Evolutionary conservation across 2,329 filamentous ascomycete species (phyloP), one percentile per base, ranked within the genome.

Genomic region (Stagonosporopsis cucurbitacearum): DNA sequence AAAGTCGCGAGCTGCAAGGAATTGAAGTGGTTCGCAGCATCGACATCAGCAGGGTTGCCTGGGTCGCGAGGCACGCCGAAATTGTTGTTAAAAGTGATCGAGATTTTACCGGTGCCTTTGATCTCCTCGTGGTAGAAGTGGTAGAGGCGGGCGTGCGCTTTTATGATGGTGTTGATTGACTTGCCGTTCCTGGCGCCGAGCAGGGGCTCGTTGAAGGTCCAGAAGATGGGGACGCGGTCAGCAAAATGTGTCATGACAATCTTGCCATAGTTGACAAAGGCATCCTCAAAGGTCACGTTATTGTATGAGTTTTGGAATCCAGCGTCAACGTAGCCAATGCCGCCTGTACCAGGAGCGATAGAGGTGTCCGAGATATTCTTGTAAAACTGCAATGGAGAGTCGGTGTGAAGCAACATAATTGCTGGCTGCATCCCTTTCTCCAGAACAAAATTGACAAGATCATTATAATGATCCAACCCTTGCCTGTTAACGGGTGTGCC

Each of bases 51-150:
- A 4, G 75, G 55, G 30, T 76, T 77, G 68, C 75, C 52, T 4
- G 70, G 69, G 37, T 76, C 60, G n/a, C 64, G 69, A 4, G 75
- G 74, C 3, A 75, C 66, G 7, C 70, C 74, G 28, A 75, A 69
- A 57, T 75, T 76, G 58, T 75, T 68, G 59, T 78, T 80, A 54
- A 82, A 76, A 63, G 83, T 84, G 55, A 84, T 66, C 0, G 79
- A 77, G 7, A 86, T 76, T 50, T 79, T 78, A 0, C 82, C 83
- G 0, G 71, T 76, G 22, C 81, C 83, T 3, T 79, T 76, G 28
- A 86, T 74, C 20, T 82, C 79, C 7, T 84, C 79, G 41, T 81
- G 79, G 68, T 86, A 86, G 70, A 81, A 86, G 64, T 80, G 69
- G 37, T 79, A 81, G 0, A 83, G 75, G 20, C 78, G 73, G 0